phyloP scores from a whole-genome alignment of 441 rosid species.

The Brassica balearica region DNA sequence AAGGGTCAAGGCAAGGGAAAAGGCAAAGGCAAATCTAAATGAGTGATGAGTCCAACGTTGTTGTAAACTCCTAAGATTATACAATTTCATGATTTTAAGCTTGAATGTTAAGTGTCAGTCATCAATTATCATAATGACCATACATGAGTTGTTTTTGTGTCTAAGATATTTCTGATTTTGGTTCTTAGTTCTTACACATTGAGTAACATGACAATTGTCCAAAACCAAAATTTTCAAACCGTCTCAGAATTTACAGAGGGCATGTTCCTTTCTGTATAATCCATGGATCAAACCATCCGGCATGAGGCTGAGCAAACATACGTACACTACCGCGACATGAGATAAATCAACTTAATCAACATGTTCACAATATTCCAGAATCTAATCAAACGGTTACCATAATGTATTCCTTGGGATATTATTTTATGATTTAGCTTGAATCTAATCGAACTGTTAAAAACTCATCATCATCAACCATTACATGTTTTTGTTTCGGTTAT shows the following conservation, averaged over 20 bases:
- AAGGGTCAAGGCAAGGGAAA: conserved; percentile 85
- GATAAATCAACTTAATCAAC: not conserved
- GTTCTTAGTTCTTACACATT: not conserved
- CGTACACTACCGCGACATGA: not conserved
- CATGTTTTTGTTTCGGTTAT: conserved; percentile 19
- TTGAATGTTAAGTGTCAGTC: not conserved
- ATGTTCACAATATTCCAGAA: not conserved
- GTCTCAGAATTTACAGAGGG: conserved; percentile 84
- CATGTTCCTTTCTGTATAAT: conserved; percentile 89
- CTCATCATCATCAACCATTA: conserved; percentile 16
- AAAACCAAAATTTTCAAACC: conserved; percentile 49
- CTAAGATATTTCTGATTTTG: not conserved
- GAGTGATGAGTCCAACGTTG: not conserved
- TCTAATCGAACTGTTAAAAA: not conserved
- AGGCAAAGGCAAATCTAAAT: conserved; percentile 73
- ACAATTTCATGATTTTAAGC: conserved; percentile 16
- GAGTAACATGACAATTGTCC: not conserved
- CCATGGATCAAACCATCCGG: conserved; percentile 89
- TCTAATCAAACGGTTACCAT: not conserved
- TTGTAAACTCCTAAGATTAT: conserved; percentile 9
- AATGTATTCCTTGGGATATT: not conserved
- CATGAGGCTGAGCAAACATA: conserved; percentile 73
- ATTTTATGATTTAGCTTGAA: not conserved
- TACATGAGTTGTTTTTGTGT: conserved; percentile 23
- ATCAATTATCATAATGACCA: conserved; percentile 23